Evolutionary conservation across 2,329 filamentous ascomycete genomes (phyloP), one percentile per base, ranked within the genome.

Genomic region (Pseudovirgaria hyperparasitica): DNA sequence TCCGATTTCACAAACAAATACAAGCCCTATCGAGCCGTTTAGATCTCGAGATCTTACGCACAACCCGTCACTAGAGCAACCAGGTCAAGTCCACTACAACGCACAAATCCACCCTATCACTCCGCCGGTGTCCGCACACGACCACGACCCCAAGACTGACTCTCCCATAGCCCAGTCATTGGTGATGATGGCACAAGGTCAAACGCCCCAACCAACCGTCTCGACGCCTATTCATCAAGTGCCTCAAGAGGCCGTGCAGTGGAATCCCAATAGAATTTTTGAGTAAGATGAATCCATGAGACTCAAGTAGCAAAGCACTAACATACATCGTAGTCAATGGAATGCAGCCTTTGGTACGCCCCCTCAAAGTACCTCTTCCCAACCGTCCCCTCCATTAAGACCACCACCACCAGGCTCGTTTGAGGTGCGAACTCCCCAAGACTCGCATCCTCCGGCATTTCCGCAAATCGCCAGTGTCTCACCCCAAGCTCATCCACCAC

Each of bases 191-290:
- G 60, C 70, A 40, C 51, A 60, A 25, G 58, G 60, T 30, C 70
- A 76, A 49, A 62, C 63, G 42, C 60, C 52, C 54, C 37, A 51
- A 42, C 46, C 55, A 45, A 32, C 70, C 45, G 60, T 57, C 31
- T 58, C 62, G 31, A 60, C 62, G 13, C 60, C 65, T 23, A 63
- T 82, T 50, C 57, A n/a, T n/a, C n/a, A 67, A 23, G 54, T 81
- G 45, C n/a, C n/a, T n/a, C 61, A 72, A 39, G 77, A 79, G 33
- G 66, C 71, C 25, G 65, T 67, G 14, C 59, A 67, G 30, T 93
- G 85, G 85, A 92, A 93, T 44, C 86, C 85, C 14, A 71, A 80
- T 17, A 72, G 78, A 32, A 84, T 93, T 39, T 87, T 92, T 67
- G 82, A 87, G 84, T 92, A 70, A 67, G 82, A 70, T 18, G 16